Evolutionary conservation across 805 yeast genomes (phyloP), one percentile per base, ranked within the genome.

Genomic region (Torulaspora delbrueckii): DNA sequence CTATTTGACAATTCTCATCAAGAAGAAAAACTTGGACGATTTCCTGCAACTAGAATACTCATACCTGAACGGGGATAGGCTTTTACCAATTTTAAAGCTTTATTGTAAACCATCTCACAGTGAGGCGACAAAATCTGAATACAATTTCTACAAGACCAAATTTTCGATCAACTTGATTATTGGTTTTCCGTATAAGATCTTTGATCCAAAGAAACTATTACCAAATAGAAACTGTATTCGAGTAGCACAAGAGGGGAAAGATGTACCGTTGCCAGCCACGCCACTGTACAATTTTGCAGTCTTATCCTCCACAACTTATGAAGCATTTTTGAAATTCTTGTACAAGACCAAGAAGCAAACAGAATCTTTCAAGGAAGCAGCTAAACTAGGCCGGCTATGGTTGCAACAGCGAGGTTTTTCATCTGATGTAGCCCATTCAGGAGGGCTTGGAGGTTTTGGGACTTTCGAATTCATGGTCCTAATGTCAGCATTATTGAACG

Each of bases 381-480:
- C 89, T 52, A 77, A 82, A 6, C 72, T 93, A 42, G 96, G 96
- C 3, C 76, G 90, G 51, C 69, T 93, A 45, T 93, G 99, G 99
- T 73, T 93, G 34, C 75, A 79, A 40, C 98, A 93, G 67, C 76
- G 96, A 53, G 96, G 95, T 0, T 79, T 88, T 47, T 73, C 78
- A 8, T 79, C 95, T 0, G 66, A 76, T 12, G 61, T 83, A 26
- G 71, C 77, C 13, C 72, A 76, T 35, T 86, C 86, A 26, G 68
- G 68, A 3, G 51, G 62, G 1, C 43, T 65, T 16, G 78, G 79
- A 37, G 98, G 98, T 0, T 91, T 93, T 65, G 98, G 98, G 9
- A 86, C 84, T 56, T 88, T 88, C 63, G 98, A 93, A 68, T 89
- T 89, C 64, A 82, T 89, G 25, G 69, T 84, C 31, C 65, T 91